Base-by-base conservation (phyloP, 2,329 filamentous ascomycete species). In the Xylariaceae sp. region DNA sequence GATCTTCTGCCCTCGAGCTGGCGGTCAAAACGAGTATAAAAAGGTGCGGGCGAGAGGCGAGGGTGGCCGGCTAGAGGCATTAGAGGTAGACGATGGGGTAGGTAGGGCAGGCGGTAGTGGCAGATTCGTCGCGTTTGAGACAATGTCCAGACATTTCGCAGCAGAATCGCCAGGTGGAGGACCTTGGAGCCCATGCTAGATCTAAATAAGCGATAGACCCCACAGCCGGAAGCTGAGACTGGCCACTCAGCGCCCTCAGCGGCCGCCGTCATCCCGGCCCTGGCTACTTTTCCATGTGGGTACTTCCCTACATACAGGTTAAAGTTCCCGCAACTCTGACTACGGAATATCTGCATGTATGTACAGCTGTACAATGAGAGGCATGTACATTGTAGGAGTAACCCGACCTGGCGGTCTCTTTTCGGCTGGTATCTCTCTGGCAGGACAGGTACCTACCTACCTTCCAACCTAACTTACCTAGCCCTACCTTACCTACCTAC, bases 11-110 rank as follows among this genome's bases (percentile, higher is more conserved):
- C 47, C 63, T 46, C 40, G 30, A 35, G 39, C 34, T 29, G 61
- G 60, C 65, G 78, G 78, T 64, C 66, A 68, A 55, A 81, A 80
- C 55, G 72, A 85, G 80, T 76, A 76, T 71, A 80, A 78, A 69
- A 73, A 84, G 63, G 68, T 64, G 57, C 63, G 61, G 59, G 52
- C 65, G 65, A 60, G 59, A 43, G 31, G 32, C 37, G 40, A 35
- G 32, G 32, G 29, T 38, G 47, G 46, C 27, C 35, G 49, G 45
- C 29, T 41, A 43, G 47, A 46, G 30, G 37, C 32, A 35, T 36
- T 41, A 41, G 34, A 46, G 41, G 46, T 40, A 47, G 50, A 51
- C 37, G 47, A 54, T 54, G 55, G 53, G 55, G 54, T 56, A 55
- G 50, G 54, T 55, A 56, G 54, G 50, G 35, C 38, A 43, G 43